Evolutionary conservation across 2,329 filamentous ascomycete genomes (phyloP), one percentile per base, ranked within the genome.

Genomic region (Bipolaris cookei): DNA sequence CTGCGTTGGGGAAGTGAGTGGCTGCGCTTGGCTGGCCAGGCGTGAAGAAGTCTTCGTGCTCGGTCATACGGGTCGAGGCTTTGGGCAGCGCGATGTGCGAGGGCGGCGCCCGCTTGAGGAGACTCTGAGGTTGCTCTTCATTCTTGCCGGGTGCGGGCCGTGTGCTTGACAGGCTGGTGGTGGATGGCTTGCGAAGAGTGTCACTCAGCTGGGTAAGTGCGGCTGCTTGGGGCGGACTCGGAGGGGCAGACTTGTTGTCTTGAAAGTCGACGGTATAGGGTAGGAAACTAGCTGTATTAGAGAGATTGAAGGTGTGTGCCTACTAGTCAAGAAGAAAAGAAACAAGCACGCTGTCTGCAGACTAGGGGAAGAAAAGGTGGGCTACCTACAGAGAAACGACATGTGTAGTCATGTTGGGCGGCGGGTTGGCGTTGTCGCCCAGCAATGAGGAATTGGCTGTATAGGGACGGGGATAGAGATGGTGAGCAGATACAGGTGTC

Each of bases 221-320:
- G 64, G 68, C 28, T 52, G 68, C 25, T 52, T 59, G 61, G 37
- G 59, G 63, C 30, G 64, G 70, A 54, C 61, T 62, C 28, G 77
- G 67, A 86, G 85, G 49, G 43, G 51, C 48, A 25, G 59, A 58
- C 37, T 66, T 60, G 42, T 65, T 60, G 54, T 88, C 88, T 51
- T 80, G 73, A 76, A 98, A 98, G 76, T 96, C 88, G 70, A 97
- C 83, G 38, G 94, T 98, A 76, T 96, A 93, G 32, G 94, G 94
- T 34, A 97, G 85, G 74, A 97, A 97, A 55, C 93, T 97, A 73
- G n/a, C 47, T 5, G 32, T 47, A 51, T 66, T 48, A 69, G 64
- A 54, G n/a, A 21, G 13, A 30, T 20, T 21, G 18, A 43, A 47
- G 23, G 37, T 6, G 14, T 14, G 34, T n/a, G 25, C 37, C 20